These are phyloP conservation scores for Cryptococcus jaspeensis DNA, from an alignment of 1,284 basidiomycete genomes.

Conservation along the genomic window DNA sequence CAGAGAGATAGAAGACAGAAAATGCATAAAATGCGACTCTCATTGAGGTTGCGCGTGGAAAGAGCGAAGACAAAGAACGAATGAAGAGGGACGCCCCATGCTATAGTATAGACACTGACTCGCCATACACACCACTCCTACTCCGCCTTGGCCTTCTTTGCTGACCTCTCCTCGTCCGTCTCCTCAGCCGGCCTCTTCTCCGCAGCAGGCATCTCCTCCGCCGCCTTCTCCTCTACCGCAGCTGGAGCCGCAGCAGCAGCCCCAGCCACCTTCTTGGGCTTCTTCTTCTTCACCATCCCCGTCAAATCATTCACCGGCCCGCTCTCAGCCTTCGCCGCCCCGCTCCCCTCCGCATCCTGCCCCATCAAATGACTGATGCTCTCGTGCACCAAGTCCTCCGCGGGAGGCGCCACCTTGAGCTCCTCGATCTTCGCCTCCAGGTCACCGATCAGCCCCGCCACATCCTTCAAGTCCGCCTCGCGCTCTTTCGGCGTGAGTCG, in stretches of 20 bases:
- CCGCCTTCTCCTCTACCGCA: slow-evolving; percentile 12
- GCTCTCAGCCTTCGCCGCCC: slow-evolving; percentile 22
- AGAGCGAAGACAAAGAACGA: neutral
- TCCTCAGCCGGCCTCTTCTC: slow-evolving; percentile 56
- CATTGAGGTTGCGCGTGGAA: neutral
- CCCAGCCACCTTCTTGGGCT: slow-evolving; percentile 40
- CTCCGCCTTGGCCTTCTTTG: slow-evolving; percentile 68
- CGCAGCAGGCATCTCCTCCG: slow-evolving; percentile 9
- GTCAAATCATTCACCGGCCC: slow-evolving; percentile 73
- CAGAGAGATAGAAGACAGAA: neutral
- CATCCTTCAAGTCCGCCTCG: slow-evolving; percentile 72
- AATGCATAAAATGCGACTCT: slow-evolving; percentile 2
- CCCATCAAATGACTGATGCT: slow-evolving; percentile 50
- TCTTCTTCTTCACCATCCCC: slow-evolving; percentile 79
- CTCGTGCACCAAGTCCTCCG: slow-evolving; percentile 53
- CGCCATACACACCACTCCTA: neutral
- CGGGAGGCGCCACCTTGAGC: slow-evolving; percentile 70
- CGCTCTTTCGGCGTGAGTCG: slow-evolving; percentile 64
- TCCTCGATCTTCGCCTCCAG: slow-evolving; percentile 85
- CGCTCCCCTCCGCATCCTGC: slow-evolving; percentile 6
- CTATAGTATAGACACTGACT: too few relatives aligned
- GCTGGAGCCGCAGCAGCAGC: slow-evolving; percentile 22
- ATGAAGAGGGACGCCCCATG: neutral
- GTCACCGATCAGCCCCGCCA: slow-evolving; percentile 71
- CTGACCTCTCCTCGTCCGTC: slow-evolving; percentile 47